Evolutionary conservation across 768 basidiomycete genomes (phyloP).

Genomic region (Pholiota molesta): DNA sequence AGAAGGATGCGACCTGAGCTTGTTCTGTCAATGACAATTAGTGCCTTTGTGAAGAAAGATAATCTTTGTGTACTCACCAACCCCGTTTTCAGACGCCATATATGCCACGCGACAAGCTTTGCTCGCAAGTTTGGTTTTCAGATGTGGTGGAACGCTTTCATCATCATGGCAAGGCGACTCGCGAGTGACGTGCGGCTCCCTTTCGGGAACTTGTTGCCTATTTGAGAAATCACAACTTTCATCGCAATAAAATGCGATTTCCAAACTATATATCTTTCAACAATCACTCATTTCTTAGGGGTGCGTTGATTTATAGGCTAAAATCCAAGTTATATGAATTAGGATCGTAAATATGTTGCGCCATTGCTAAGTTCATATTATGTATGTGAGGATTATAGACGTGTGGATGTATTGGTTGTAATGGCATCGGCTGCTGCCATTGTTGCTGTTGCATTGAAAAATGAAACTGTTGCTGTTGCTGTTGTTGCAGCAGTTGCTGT

Average conservation of each 20-base stretch:
- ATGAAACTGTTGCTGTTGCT: background rate
- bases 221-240: constrained; percentile 10
- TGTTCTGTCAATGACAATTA: constrained; percentile 17
- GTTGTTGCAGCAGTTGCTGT: background rate
- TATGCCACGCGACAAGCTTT: background rate
- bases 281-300: background rate
- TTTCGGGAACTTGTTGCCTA: constrained; percentile 22
- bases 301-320: constrained; percentile 26
- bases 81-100: constrained; percentile 17
- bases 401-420: background rate
- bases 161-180: too few species aligned
- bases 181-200: constrained; percentile 1
- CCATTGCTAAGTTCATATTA: constrained; percentile 19
- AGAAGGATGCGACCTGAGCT: constrained; percentile 30
- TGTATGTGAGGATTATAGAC: constrained; percentile 21
- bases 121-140: background rate
- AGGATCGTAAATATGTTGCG: constrained; percentile 18
- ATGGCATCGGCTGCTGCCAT: background rate
- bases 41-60: background rate
- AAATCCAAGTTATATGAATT: constrained; percentile 36
- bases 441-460: background rate
- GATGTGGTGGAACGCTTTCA: background rate
- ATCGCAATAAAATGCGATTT: too few species aligned
- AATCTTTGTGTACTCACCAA: constrained; percentile 11
- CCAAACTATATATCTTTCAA: too few species aligned